phyloP scores from a whole-genome alignment of 805 yeast genomes.

The Priceomyces carsonii region DNA sequence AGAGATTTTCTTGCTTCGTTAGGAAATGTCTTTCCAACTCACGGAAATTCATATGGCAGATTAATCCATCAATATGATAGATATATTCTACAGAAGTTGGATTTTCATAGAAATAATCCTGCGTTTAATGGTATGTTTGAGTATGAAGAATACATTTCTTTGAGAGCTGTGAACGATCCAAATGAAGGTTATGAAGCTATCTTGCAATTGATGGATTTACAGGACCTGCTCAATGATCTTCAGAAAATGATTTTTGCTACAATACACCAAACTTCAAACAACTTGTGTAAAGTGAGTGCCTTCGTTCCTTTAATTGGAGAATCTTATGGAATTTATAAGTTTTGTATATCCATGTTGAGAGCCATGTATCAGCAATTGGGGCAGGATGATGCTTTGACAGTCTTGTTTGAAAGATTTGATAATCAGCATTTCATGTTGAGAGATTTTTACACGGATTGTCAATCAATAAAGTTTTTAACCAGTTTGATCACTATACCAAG shows the following conservation, averaged over 20 bases:
- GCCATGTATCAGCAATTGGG: slow-evolving; percentile 78
- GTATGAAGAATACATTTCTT: slow-evolving; percentile 89
- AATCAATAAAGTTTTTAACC: slow-evolving; percentile 77
- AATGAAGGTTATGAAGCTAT: slow-evolving; percentile 93
- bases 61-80: slow-evolving; percentile 76
- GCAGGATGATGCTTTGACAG: slow-evolving; percentile 73
- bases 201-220: slow-evolving; percentile 79
- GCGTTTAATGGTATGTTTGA: slow-evolving; percentile 96
- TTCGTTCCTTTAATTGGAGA: slow-evolving; percentile 89
- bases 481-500: slow-evolving; percentile 80
- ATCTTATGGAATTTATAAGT: slow-evolving; percentile 89
- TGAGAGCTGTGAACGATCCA: slow-evolving; percentile 86
- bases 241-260: slow-evolving; percentile 76
- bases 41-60: slow-evolving; percentile 59
- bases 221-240: slow-evolving; percentile 78
- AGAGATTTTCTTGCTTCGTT: slow-evolving; percentile 76
- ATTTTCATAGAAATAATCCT: slow-evolving; percentile 80
- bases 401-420: slow-evolving; percentile 68
- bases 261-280: slow-evolving; percentile 56
- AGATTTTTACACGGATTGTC: slow-evolving; percentile 89
- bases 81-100: slow-evolving; percentile 69
- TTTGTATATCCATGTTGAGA: slow-evolving; percentile 84
- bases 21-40: slow-evolving; percentile 51
- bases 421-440: slow-evolving; percentile 71
- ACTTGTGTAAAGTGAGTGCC: slow-evolving; percentile 81